Evolutionary conservation across 441 rosid species (phyloP), one percentile per base, ranked within the genome.

Genomic region (Pelargonium australe): DNA sequence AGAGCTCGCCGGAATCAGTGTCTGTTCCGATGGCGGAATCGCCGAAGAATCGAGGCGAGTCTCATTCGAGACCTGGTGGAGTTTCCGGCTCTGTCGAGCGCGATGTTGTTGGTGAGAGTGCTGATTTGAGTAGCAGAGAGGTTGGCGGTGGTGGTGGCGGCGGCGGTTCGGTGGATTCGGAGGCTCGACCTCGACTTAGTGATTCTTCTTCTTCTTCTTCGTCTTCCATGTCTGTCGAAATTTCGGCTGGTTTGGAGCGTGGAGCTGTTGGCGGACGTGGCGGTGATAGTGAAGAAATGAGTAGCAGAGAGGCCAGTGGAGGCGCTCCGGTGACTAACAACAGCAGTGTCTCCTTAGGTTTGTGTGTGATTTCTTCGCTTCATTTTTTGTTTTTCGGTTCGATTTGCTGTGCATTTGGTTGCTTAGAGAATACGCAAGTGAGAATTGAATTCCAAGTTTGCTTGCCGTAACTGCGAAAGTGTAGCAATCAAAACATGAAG

Each of bases 21-120:
- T 12, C 62, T 13, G 62, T 14, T 13, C 51, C 69, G 57, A 65
- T 57, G 69, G 65, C 25, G 5, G 57, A 55, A 10, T 65, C 69
- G 65, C 65, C n/a, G 43, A 68, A 55, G 41, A 58, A 25, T 7
- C 44, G 23, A 4, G 20, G 55, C 2, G 40, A 11, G 5, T 34
- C 69, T 2, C 34, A 3, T 0, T 14, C 66, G 37, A 17, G 13
- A 44, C 11, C 14, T 57, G 51, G 40, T 23, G 31, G 40, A 40
- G 68, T 43, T 20, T 68, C 57, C 53, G 67, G 2, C 41, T 8
- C 10, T 0, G 1, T 44, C 13, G 51, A 44, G 51, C 51, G 13
- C 0, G 43, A 55, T 16, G 0, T 5, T 16, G 20, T 43, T 53
- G 72, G 58, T 25, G 65, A 7, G 1, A 28, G 58, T 17, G 8